These are phyloP conservation scores for Rhodotorula sp. DNA, from an alignment of 1,284 basidiomycete genomes.

Conservation along the genomic window DNA sequence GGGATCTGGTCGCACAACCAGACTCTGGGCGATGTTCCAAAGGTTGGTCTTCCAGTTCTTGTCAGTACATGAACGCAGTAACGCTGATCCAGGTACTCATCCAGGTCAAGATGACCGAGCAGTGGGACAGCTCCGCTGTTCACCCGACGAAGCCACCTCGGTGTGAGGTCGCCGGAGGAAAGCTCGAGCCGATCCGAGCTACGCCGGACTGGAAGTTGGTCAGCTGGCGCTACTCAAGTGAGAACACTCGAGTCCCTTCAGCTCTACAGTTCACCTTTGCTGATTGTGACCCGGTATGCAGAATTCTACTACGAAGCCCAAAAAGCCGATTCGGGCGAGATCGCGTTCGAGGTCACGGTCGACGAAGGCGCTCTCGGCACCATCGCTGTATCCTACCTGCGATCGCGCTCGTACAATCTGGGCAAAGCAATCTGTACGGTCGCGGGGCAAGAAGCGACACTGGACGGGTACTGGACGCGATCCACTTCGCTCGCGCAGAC, in stretches of 20 bases:
- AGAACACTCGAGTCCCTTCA: not conserved
- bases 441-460: not conserved
- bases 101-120: conserved; percentile 18
- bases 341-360: conserved; percentile 8
- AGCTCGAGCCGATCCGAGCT: conserved; percentile 1
- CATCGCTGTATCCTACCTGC: conserved; percentile 13
- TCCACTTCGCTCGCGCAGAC: conserved; percentile 13
- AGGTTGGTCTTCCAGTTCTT: not conserved
- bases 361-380: not conserved
- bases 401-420: conserved; percentile 13
- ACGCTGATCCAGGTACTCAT: not conserved
- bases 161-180: not conserved
- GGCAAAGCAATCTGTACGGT: conserved; percentile 13
- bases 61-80: too few relatives aligned
- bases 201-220: conserved; percentile 3
- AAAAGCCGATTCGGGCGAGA: not conserved
- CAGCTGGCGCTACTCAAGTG: conserved; percentile 16
- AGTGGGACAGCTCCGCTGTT: conserved; percentile 2
- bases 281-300: not conserved
- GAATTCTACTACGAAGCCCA: conserved; percentile 16
- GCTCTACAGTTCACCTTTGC: not conserved
- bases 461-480: conserved; percentile 9
- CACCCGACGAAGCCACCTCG: conserved; percentile 11
- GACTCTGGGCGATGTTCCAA: not conserved
- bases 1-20: not conserved